These are phyloP conservation scores for Arbutus unedo DNA, from an alignment of 148 eudicot genomes.

Conservation along the genomic window DNA sequence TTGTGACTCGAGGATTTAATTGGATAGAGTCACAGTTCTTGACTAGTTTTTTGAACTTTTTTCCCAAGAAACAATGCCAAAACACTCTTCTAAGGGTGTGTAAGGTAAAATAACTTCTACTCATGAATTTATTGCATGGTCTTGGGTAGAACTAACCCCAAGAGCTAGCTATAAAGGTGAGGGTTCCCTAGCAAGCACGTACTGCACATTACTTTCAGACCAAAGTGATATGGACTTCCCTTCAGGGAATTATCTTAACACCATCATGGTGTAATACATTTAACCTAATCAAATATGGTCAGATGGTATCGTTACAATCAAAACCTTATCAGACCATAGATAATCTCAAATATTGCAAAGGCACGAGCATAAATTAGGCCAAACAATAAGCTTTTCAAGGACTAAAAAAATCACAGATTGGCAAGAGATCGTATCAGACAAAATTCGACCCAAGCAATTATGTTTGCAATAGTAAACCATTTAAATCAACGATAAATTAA, in stretches of 20 bases:
- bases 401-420: background rate
- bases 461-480: slow-evolving; percentile 11
- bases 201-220: background rate
- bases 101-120: background rate
- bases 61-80: background rate
- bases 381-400: background rate
- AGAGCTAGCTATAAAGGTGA: background rate
- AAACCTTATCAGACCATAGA: background rate
- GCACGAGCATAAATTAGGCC: background rate
- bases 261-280: background rate
- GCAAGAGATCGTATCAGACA: background rate
- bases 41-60: background rate
- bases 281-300: background rate
- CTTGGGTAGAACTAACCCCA: background rate
- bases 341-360: background rate
- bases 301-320: background rate
- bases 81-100: background rate
- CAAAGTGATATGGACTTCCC: background rate
- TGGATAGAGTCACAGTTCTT: background rate
- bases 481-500: slow-evolving; percentile 1
- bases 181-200: background rate
- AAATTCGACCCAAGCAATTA: background rate
- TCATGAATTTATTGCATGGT: background rate
- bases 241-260: background rate
- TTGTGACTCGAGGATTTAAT: background rate